These are phyloP conservation scores for Onygenales sp. DNA, from an alignment of 2,329 filamentous ascomycete species.

Conservation along the genomic window DNA sequence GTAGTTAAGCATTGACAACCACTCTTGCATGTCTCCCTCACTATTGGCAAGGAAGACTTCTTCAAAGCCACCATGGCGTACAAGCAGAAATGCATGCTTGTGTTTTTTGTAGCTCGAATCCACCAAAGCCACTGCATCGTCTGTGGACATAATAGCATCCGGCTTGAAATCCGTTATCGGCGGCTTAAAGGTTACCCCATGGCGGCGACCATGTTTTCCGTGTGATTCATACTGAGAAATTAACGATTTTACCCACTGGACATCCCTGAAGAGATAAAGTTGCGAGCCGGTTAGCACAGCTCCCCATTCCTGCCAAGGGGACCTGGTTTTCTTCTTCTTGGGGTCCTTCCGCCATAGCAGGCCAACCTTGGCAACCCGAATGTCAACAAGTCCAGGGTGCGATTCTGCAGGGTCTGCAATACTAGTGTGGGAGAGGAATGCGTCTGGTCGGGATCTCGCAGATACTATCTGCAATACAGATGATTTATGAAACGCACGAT, in stretches of 20 bases:
- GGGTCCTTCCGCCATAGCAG: slow-evolving; percentile 87
- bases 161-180: slow-evolving; percentile 88
- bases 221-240: slow-evolving; percentile 82
- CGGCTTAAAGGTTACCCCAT: slow-evolving; percentile 80
- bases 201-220: slow-evolving; percentile 64
- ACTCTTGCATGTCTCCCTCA: slow-evolving; percentile 89
- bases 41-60: slow-evolving; percentile 86
- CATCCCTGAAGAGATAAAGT: slow-evolving; percentile 92
- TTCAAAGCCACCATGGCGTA: slow-evolving; percentile 75
- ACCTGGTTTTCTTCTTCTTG: slow-evolving; percentile 88
- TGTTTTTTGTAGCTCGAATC: slow-evolving; percentile 84
- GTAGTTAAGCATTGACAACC: slow-evolving; percentile 93
- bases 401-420: slow-evolving; percentile 76
- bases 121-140: slow-evolving; percentile 79
- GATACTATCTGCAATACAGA: slow-evolving; percentile 93
- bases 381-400: slow-evolving; percentile 88
- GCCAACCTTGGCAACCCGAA: slow-evolving; percentile 94
- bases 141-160: slow-evolving; percentile 85
- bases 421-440: slow-evolving; percentile 84
- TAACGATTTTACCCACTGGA: slow-evolving; percentile 80
- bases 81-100: slow-evolving; percentile 88
- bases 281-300: slow-evolving; percentile 94
- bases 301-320: slow-evolving; percentile 98
- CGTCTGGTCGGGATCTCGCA: slow-evolving; percentile 82
- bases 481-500: slow-evolving; percentile 82